A percentile compares a stretch with the other conserved stretches of the same genome.
phyloP scores from a whole-genome alignment of 352 stramenopile genomes.

The Pythium volutum region DNA sequence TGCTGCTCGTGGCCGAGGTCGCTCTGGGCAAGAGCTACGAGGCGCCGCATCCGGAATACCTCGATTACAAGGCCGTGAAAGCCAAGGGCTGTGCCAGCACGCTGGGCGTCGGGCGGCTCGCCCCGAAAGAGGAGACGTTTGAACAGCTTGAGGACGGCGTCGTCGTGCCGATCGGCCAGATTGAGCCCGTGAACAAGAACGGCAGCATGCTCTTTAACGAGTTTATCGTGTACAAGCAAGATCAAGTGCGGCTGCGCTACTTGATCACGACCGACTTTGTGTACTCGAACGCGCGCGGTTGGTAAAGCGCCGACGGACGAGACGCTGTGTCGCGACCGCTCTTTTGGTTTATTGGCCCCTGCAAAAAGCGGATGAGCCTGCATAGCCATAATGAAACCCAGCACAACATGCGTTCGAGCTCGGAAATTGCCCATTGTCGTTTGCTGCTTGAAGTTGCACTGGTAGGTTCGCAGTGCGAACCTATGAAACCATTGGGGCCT shows the following conservation, averaged over 20 bases:
- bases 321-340: not conserved
- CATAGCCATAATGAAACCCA: not conserved
- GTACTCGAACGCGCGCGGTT: conserved; percentile 2
- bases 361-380: not conserved
- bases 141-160: conserved; percentile 41
- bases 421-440: no score
- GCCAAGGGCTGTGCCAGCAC: conserved; percentile 35
- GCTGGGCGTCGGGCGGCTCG: conserved; percentile 44
- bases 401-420: no score
- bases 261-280: conserved; percentile 49
- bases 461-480: no score
- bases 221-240: conserved; percentile 67
- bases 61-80: conserved; percentile 42
- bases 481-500: no score
- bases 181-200: conserved; percentile 33
- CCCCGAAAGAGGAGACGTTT: conserved; percentile 34
- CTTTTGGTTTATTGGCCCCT: not conserved
- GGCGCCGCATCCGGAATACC: conserved; percentile 42
- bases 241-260: conserved; percentile 67
- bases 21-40: conserved; percentile 51
- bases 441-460: no score
- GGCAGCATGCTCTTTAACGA: conserved; percentile 65
- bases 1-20: conserved; percentile 62
- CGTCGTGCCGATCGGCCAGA: conserved; percentile 48
- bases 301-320: conserved; percentile 17